A percentile compares a stretch with the other conserved stretches of the same genome.
phyloP scores from a whole-genome alignment of 2,329 filamentous ascomycete genomes.

The Penicillium sp. region DNA sequence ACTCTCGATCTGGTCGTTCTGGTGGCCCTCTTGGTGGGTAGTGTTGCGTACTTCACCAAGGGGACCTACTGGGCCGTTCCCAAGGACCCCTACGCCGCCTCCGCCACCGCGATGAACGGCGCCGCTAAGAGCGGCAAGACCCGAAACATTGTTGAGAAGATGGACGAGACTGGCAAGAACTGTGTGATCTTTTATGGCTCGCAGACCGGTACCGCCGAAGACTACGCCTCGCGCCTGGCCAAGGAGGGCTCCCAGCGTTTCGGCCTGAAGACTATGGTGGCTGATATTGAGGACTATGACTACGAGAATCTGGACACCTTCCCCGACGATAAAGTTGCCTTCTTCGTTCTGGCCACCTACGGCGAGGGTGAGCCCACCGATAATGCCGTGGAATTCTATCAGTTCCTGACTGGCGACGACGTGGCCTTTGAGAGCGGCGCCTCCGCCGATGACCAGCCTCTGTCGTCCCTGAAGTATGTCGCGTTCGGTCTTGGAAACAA shows the following conservation, averaged over 20 bases:
- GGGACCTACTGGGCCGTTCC: conserved; percentile 79
- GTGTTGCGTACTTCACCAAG: conserved; percentile 95
- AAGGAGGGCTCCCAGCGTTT: conserved; percentile 98
- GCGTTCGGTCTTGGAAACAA: conserved; percentile 97
- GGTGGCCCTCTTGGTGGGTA: conserved; percentile 77
- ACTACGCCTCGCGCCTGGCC: conserved; percentile 91
- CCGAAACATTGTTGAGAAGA: conserved; percentile 89
- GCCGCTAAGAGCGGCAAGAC: conserved; percentile 77
- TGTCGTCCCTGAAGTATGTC: conserved; percentile 85
- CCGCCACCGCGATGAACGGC: conserved; percentile 60
- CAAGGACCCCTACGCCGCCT: conserved; percentile 83
- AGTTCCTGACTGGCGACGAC: conserved; percentile 83
- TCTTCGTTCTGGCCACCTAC: conserved; percentile 96
- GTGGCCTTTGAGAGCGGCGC: conserved; percentile 72
- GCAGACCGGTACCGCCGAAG: conserved; percentile 96
- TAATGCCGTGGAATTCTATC: conserved; percentile 98
- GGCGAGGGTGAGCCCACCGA: conserved; percentile 98
- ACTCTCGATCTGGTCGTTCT: conserved; percentile 94
- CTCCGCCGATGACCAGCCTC: conserved; percentile 63
- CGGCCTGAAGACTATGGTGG: conserved; percentile 96
- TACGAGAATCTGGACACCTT: conserved; percentile 89
- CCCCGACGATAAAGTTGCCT: conserved; percentile 83
- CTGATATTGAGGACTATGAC: conserved; percentile 96
- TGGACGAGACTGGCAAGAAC: conserved; percentile 94
- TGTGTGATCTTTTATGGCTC: conserved; percentile 98